Percentiles rank a stretch among this genome's conserved stretches.
These are phyloP conservation scores for Rhamnella rubrinervis DNA, from an alignment of 331 rosid genomes.

Conservation along the genomic window DNA sequence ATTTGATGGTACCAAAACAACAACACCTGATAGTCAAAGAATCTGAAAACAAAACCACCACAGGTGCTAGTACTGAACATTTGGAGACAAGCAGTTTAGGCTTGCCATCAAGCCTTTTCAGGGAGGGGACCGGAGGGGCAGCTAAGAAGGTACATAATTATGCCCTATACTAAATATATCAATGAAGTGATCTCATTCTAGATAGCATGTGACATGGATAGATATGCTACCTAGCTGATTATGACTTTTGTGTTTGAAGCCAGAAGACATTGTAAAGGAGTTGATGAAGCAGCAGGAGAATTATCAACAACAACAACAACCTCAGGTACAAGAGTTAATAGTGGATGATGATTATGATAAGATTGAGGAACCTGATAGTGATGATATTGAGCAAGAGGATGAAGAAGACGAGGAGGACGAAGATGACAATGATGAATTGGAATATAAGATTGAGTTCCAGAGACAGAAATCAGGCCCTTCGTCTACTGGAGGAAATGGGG, in stretches of 20 bases:
- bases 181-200: no score
- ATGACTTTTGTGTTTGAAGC: constrained; percentile 40
- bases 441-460: constrained; percentile 39
- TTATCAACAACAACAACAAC: constrained; percentile 3
- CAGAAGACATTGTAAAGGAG: constrained; percentile 58
- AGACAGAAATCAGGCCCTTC: constrained; percentile 31
- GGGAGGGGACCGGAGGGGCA: constrained; percentile 28
- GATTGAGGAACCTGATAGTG: constrained; percentile 30
- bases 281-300: constrained; percentile 34
- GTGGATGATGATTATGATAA: constrained; percentile 32
- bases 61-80: neutral
- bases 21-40: constrained; percentile 1
- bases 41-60: constrained; percentile 20
- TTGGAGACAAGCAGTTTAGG: constrained; percentile 10
- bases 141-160: constrained; percentile 39
- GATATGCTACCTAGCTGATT: constrained; percentile 17
- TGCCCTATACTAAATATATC: neutral
- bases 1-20: constrained; percentile 5
- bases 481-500: constrained; percentile 34
- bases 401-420: constrained; percentile 32
- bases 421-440: constrained; percentile 22
- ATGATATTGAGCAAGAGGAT: constrained; percentile 22
- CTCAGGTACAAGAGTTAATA: constrained; percentile 12
- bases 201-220: no score
- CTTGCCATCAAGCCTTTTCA: constrained; percentile 22